phyloP scores from a whole-genome alignment of 768 basidiomycete species.

The Agrocybe praecox region DNA sequence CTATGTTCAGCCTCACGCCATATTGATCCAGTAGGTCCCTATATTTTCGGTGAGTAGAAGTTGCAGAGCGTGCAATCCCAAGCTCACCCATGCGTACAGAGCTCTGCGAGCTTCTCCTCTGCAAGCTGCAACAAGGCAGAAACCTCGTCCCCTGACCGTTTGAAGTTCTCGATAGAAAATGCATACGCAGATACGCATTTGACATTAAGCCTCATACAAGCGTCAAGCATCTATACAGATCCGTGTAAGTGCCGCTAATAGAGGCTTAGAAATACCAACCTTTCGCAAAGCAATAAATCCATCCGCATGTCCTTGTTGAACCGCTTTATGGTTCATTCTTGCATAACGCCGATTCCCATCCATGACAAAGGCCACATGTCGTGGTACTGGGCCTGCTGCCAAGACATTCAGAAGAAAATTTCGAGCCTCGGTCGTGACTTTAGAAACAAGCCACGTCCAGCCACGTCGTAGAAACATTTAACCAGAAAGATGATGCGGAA shows the following conservation, averaged over 20 bases:
- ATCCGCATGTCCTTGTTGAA: constrained; percentile 79
- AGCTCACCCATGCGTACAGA: constrained; percentile 82
- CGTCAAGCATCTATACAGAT: constrained; percentile 69
- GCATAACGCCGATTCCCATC: constrained; percentile 96
- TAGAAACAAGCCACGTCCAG: constrained; percentile 28
- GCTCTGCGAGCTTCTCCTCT: constrained; percentile 73
- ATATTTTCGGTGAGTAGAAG: too few relatives aligned
- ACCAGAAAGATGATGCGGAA: too few relatives aligned
- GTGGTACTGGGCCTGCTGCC: constrained; percentile 81
- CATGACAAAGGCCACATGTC: constrained; percentile 95
- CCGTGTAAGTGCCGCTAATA: neutral
- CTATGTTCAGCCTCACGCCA: constrained; percentile 81
- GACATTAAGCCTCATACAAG: constrained; percentile 80
- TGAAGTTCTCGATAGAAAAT: constrained; percentile 98
- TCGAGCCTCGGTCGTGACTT: constrained; percentile 35
- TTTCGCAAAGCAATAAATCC: constrained; percentile 81
- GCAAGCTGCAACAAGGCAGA: constrained; percentile 86
- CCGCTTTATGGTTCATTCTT: constrained; percentile 60
- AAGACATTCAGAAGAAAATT: constrained; percentile 67
- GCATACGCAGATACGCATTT: constrained; percentile 92
- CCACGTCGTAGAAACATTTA: constrained; percentile 27
- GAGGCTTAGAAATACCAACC: constrained; percentile 46
- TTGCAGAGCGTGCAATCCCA: too few relatives aligned
- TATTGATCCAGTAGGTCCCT: constrained; percentile 83
- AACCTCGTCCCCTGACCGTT: constrained; percentile 83